Evolutionary conservation across 1,284 basidiomycete species (phyloP).

Genomic region (Fomitopsis pinicola): DNA sequence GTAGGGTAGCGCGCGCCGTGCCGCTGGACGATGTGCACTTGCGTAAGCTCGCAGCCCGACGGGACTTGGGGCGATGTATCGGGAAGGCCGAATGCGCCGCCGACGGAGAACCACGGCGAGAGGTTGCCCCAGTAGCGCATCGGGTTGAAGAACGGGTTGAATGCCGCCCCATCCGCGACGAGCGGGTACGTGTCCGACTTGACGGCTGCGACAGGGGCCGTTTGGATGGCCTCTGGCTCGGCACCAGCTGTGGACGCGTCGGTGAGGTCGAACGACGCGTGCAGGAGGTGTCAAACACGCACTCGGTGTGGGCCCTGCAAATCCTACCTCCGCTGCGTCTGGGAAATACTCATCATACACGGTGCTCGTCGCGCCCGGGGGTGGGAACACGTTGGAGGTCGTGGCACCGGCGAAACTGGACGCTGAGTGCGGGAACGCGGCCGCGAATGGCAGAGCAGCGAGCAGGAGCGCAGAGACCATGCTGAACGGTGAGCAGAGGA

Average conservation of each 20-base stretch:
- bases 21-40: conserved; percentile 52
- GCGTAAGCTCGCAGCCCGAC: conserved; percentile 43
- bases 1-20: conserved; percentile 54
- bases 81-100: conserved; percentile 44
- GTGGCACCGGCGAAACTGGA: conserved; percentile 26
- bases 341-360: conserved; percentile 25
- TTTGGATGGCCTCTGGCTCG: conserved; percentile 24
- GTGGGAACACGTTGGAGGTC: conserved; percentile 23
- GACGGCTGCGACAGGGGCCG: conserved; percentile 21
- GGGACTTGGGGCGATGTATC: conserved; percentile 46
- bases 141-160: conserved; percentile 20
- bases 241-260: conserved; percentile 16
- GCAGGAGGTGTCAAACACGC: conserved; percentile 4
- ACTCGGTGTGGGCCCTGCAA: conserved; percentile 28
- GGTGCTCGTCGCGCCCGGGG: conserved; percentile 20
- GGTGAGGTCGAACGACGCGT: not conserved
- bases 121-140: conserved; percentile 49
- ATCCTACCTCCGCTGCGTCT: conserved; percentile 22
- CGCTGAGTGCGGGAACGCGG: conserved; percentile 7
- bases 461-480: conserved; percentile 7
- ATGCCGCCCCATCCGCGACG: conserved; percentile 5
- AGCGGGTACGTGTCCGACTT: conserved; percentile 22
- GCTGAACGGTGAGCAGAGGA: not conserved
- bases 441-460: conserved; percentile 6
- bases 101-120: conserved; percentile 53